Evolutionary conservation across 306 rosid species (phyloP), one percentile per base, ranked within the genome.

Genomic region (Amphicarpaea edgeworthii): DNA sequence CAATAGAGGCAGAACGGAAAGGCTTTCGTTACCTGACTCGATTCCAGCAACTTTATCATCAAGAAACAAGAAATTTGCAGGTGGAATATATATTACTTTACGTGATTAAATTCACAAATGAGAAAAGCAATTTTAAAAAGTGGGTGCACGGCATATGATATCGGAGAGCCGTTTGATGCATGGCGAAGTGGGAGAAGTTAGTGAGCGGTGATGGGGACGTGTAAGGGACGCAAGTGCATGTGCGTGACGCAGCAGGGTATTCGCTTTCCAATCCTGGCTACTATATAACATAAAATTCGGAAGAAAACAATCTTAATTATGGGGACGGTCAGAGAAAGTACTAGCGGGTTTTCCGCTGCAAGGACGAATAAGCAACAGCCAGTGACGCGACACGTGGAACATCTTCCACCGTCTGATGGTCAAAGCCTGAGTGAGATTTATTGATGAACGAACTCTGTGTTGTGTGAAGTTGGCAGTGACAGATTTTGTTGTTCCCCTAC

Each of bases 281-380:
- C n/a, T n/a, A n/a, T n/a, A n/a, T n/a, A n/a, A n/a, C 57, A 77
- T 54, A 34, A 82, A 79, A 72, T 72, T 37, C 3, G 72, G 75
- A 76, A 61, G 47, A 75, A 53, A 69, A 83, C 74, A 76, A 64
- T 32, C 34, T 77, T 70, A 80, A 83, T 84, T 78, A 73, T 40
- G 23, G 76, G 67, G 32, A 54, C 11, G 76, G 86, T 87, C 85
- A 73, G 85, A 82, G 65, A 79, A 84, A 73, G 90, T 75, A 58
- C 76, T 7, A 79, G 86, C 98, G 96, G 90, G 91, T 88, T 91
- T 91, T 86, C 77, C 90, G 98, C 88, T 86, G 83, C 16, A 71
- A 86, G 88, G 89, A 90, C 89, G 89, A 86, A 75, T 84, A 86
- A 83, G 85, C 76, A 83, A 91, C 86, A 86, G 84, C 85, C 64